These are phyloP conservation scores for Rusavskia elegans DNA, from an alignment of 495 filamentous ascomycete genomes.

Conservation along the genomic window DNA sequence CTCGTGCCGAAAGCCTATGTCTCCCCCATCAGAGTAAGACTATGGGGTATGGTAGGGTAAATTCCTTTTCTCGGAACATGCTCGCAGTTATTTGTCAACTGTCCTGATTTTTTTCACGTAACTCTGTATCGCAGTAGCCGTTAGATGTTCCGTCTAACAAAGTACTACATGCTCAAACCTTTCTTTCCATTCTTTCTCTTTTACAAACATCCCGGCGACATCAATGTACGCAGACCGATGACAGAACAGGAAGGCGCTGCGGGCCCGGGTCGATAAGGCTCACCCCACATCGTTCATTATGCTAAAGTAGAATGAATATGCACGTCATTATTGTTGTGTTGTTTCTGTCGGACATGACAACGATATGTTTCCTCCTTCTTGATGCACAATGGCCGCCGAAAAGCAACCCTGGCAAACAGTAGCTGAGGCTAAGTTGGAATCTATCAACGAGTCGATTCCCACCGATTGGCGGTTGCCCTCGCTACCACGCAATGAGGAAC, in stretches of 20 bases:
- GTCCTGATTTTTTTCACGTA: no score
- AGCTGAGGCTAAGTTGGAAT: conserved; percentile 34
- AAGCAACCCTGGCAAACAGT: conserved; percentile 24
- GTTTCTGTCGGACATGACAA: not conserved
- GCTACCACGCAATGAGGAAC: conserved; percentile 32
- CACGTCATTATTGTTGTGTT: not conserved
- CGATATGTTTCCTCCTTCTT: not conserved
- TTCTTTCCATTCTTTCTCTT: not conserved
- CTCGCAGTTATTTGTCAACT: no score
- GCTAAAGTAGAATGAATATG: not conserved
- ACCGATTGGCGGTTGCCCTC: conserved; percentile 35
- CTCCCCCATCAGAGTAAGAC: not conserved
- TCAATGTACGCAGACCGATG: not conserved
- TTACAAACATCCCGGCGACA: not conserved
- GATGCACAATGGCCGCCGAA: conserved; percentile 3
- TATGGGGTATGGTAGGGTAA: no score
- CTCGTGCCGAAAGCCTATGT: no score
- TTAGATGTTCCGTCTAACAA: no score
- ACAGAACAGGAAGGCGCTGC: not conserved
- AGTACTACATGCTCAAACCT: no score
- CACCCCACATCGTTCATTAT: conserved; percentile 2
- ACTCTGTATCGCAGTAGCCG: no score
- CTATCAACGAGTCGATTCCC: conserved; percentile 38
- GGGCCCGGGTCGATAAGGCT: not conserved
- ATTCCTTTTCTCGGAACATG: no score